These are phyloP conservation scores for Fusarium sp. DNA, from an alignment of 2,329 filamentous ascomycete species.

Conservation along the genomic window DNA sequence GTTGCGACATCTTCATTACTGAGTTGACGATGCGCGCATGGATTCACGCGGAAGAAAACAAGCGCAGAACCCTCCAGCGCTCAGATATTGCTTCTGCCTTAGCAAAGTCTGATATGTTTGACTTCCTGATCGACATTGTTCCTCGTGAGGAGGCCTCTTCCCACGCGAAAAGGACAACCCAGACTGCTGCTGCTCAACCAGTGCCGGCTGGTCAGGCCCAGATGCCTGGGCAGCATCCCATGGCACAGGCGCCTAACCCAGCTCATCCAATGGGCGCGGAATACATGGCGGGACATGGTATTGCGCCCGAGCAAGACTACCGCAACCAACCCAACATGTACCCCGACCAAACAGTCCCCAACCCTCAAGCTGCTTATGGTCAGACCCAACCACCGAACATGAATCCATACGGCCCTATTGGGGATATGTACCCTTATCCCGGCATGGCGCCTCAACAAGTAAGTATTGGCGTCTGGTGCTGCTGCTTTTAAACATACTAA, in stretches of 20 bases:
- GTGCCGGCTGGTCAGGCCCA: conserved; percentile 62
- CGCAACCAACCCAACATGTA: conserved; percentile 85
- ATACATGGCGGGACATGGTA: conserved; percentile 72
- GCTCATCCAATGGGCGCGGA: conserved; percentile 70
- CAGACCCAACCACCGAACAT: conserved; percentile 77
- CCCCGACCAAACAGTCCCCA: conserved; percentile 78
- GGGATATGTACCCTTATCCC: conserved; percentile 86
- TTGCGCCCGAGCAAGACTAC: conserved; percentile 80
- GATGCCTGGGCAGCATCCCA: conserved; percentile 64
- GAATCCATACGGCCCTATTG: conserved; percentile 75
- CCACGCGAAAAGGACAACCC: conserved; percentile 80
- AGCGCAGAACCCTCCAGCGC: conserved; percentile 91
- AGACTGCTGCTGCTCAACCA: conserved; percentile 57
- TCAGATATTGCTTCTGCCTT: conserved; percentile 96
- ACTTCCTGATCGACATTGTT: conserved; percentile 99
- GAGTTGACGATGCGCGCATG: conserved; percentile 99
- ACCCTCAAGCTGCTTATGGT: conserved; percentile 77
- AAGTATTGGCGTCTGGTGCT: conserved; percentile 48
- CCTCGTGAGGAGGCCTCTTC: conserved; percentile 91
- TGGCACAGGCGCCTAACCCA: conserved; percentile 67
- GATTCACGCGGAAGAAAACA: conserved; percentile 99
- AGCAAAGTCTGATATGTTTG: conserved; percentile 99
- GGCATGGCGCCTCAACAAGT: conserved; percentile 87
- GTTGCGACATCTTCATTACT: conserved; percentile 98
- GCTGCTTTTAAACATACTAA: conserved; percentile 16